Evolutionary conservation across 768 basidiomycete species (phyloP).

Genomic region (Pleurotus tuber-regium): DNA sequence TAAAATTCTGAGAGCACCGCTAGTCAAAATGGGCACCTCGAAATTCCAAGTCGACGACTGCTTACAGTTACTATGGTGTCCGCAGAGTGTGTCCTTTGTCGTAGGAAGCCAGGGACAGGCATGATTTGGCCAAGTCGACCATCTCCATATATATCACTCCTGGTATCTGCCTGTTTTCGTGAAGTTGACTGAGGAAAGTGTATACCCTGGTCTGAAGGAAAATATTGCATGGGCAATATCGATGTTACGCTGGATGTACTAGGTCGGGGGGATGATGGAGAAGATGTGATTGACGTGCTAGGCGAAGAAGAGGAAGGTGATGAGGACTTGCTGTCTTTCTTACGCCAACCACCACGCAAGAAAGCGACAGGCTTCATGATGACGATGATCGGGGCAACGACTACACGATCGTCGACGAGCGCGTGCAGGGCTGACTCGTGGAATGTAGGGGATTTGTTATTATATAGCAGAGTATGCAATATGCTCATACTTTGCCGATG

Average conservation of each 20-base stretch:
- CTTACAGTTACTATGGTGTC: background rate
- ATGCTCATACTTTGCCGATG: conserved; percentile 8
- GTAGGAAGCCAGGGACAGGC: background rate
- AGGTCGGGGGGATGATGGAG: background rate
- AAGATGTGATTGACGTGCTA: background rate
- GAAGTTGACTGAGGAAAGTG: background rate
- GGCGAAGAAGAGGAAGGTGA: background rate
- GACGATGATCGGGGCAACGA: conserved; percentile 1
- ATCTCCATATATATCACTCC: background rate
- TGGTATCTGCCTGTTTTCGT: background rate
- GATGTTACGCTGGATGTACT: conserved; percentile 1
- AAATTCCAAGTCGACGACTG: background rate
- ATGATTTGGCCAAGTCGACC: background rate
- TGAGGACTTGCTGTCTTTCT: conserved; percentile 4
- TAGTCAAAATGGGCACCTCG: background rate
- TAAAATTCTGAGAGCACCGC: no score
- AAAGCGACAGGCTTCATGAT: conserved; percentile 11
- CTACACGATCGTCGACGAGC: background rate
- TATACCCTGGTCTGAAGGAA: background rate
- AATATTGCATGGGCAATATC: conserved; percentile 2
- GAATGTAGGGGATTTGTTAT: conserved; percentile 4
- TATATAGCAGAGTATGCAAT: background rate
- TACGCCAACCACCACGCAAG: conserved; percentile 9
- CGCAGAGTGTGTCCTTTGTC: conserved; percentile 2
- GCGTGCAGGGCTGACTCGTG: conserved; percentile 1